Evolutionary conservation across 305 asterid species (phyloP).

Genomic region (Fraxinus platypoda): DNA sequence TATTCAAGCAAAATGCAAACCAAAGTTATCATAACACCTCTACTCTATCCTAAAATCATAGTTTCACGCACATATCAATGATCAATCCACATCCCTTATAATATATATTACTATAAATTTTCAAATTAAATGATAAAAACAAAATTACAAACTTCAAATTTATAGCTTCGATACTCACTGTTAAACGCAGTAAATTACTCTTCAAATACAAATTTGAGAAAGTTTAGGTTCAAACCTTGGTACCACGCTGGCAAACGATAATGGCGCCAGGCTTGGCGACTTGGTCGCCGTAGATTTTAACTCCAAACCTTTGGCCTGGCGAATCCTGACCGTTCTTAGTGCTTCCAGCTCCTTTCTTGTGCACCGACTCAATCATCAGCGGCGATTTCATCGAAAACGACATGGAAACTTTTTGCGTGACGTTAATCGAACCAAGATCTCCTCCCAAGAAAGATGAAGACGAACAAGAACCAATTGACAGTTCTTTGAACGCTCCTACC

Average conservation of each 20-base stretch:
- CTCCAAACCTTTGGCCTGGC: slow-evolving; percentile 87
- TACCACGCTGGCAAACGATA: slow-evolving; percentile 88
- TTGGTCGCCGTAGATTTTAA: slow-evolving; percentile 84
- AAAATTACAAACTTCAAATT: not conserved
- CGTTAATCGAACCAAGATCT: slow-evolving; percentile 43
- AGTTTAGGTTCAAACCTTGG: slow-evolving; percentile 52
- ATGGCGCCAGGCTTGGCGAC: slow-evolving; percentile 82
- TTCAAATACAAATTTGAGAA: not conserved
- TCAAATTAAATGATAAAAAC: not conserved
- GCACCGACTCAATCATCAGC: slow-evolving; percentile 74
- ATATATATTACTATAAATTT: no score
- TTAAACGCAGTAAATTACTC: not conserved
- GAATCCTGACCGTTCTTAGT: slow-evolving; percentile 97
- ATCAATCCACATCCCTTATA: not conserved
- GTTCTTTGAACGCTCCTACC: slow-evolving; percentile 63
- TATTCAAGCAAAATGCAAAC: no score
- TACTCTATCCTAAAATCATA: no score
- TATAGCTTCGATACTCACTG: not conserved
- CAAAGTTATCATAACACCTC: no score
- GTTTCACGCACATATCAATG: no score
- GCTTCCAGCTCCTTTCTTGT: slow-evolving; percentile 96
- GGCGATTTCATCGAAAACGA: slow-evolving; percentile 54
- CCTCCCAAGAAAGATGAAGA: slow-evolving; percentile 55
- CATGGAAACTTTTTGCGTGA: slow-evolving; percentile 34
- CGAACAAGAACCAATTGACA: slow-evolving; percentile 56